Percentiles rank a stretch among this genome's conserved stretches.
These are phyloP conservation scores for Fomes fomentarius DNA, from an alignment of 1,284 basidiomycete genomes.

Conservation along the genomic window DNA sequence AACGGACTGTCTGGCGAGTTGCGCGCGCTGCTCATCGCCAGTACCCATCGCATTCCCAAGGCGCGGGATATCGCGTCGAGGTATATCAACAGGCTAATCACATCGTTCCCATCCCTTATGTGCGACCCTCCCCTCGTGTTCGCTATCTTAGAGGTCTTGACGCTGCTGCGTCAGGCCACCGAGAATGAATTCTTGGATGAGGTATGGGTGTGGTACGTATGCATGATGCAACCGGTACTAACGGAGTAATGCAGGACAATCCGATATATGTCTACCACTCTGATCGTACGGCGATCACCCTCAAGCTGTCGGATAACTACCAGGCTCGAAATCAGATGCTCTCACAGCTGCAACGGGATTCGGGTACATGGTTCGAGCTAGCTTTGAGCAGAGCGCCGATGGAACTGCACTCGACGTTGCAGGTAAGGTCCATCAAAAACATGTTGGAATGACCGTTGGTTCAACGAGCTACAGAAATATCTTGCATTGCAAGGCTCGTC, in stretches of 20 bases:
- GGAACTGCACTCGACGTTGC: slow-evolving; percentile 90
- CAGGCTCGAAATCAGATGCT: slow-evolving; percentile 86
- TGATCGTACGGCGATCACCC: slow-evolving; percentile 70
- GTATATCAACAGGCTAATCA: slow-evolving; percentile 86
- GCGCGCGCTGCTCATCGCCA: slow-evolving; percentile 74
- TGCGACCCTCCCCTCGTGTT: slow-evolving; percentile 90
- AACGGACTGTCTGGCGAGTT: slow-evolving; percentile 77
- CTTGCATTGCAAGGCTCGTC: slow-evolving; percentile 73
- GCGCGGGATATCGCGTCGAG: slow-evolving; percentile 83
- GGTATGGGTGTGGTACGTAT: slow-evolving; percentile 46
- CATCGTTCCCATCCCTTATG: slow-evolving; percentile 94
- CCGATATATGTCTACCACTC: slow-evolving; percentile 87
- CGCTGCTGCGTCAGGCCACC: slow-evolving; percentile 85
- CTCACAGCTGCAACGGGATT: slow-evolving; percentile 71
- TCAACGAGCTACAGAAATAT: slow-evolving; percentile 64
- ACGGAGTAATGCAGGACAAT: slow-evolving; percentile 68
- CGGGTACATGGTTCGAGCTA: slow-evolving; percentile 83
- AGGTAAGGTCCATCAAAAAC: slow-evolving; percentile 49
- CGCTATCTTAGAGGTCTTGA: slow-evolving; percentile 90
- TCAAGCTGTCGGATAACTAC: slow-evolving; percentile 91
- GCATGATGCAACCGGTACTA: neutral
- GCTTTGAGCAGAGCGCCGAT: slow-evolving; percentile 88
- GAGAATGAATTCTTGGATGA: slow-evolving; percentile 94
- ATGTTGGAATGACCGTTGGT: neutral
- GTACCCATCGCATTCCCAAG: slow-evolving; percentile 84